Percentiles rank a stretch among this genome's conserved stretches.
These are phyloP conservation scores for Chrysochromulina parva DNA, from an alignment of 78 protist species.

Conservation along the genomic window DNA sequence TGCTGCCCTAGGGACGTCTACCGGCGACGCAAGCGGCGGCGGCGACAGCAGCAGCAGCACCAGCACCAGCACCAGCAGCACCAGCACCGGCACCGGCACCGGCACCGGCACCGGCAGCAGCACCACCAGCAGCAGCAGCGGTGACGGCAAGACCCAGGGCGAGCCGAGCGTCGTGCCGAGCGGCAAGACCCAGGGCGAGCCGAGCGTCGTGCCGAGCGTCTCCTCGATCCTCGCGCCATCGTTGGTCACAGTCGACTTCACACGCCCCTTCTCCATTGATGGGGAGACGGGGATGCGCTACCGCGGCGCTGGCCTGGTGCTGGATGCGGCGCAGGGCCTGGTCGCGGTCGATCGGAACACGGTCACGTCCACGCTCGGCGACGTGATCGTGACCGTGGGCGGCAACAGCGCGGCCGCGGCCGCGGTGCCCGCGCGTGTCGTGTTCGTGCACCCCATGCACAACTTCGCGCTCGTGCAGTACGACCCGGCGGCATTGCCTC, in stretches of 20 bases:
- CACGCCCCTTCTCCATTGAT: constrained; percentile 41
- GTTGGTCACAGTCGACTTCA: constrained; percentile 26
- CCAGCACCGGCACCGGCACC: too few relatives aligned
- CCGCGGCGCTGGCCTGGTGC: constrained; percentile 43
- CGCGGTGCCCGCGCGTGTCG: constrained; percentile 13
- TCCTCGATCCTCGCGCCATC: neutral
- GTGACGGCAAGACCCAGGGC: too few relatives aligned
- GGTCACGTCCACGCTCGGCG: constrained; percentile 26
- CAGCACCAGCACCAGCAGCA: too few relatives aligned
- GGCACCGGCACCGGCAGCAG: too few relatives aligned
- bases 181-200: too few relatives aligned
- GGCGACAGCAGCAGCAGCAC: too few relatives aligned
- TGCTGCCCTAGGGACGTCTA: too few relatives aligned
- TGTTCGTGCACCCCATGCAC: constrained; percentile 55
- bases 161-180: too few relatives aligned
- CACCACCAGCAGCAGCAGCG: too few relatives aligned
- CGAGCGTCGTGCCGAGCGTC: too few relatives aligned
- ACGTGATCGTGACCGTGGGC: constrained; percentile 36
- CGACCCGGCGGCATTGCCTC: constrained; percentile 40
- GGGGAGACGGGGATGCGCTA: constrained; percentile 39
- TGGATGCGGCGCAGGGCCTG: constrained; percentile 51
- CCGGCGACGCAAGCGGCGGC: too few relatives aligned
- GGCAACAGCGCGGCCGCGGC: neutral
- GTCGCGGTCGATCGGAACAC: constrained; percentile 57
- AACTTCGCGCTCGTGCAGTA: constrained; percentile 53